Evolutionary conservation across 2,329 filamentous ascomycete genomes (phyloP).

Genomic region (Acrocalymma vagum): DNA sequence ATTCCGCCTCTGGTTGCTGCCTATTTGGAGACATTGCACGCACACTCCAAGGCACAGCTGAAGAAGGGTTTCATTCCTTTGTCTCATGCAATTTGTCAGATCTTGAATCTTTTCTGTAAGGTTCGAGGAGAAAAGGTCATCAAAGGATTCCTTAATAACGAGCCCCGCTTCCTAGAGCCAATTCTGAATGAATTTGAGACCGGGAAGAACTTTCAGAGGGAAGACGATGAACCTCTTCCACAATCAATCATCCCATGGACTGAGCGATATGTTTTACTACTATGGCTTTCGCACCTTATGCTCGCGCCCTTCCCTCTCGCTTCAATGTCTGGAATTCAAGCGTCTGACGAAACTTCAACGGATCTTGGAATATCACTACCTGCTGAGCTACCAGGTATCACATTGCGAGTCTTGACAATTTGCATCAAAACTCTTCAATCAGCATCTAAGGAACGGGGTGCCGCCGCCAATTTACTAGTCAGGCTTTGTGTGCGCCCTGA

Average conservation of each 20-base stretch:
- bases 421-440: slow-evolving; percentile 75
- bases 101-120: slow-evolving; percentile 93
- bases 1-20: slow-evolving; percentile 78
- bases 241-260: slow-evolving; percentile 69
- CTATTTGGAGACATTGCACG: slow-evolving; percentile 72
- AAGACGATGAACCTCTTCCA: slow-evolving; percentile 21
- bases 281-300: slow-evolving; percentile 73
- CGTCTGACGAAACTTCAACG: slow-evolving; percentile 37
- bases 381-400: slow-evolving; percentile 71
- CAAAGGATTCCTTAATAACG: slow-evolving; percentile 88
- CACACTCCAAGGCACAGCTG: slow-evolving; percentile 25
- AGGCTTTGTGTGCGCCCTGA: slow-evolving; percentile 84
- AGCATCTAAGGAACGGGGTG: slow-evolving; percentile 87
- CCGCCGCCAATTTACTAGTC: slow-evolving; percentile 83
- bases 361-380: slow-evolving; percentile 63
- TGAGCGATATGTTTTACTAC: slow-evolving; percentile 83
- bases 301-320: slow-evolving; percentile 87
- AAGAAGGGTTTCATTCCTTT: slow-evolving; percentile 37
- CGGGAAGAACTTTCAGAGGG: slow-evolving; percentile 44
- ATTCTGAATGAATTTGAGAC: slow-evolving; percentile 79
- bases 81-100: slow-evolving; percentile 71
- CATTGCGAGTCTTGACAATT: slow-evolving; percentile 74
- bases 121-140: slow-evolving; percentile 93
- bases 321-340: slow-evolving; percentile 73
- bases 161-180: slow-evolving; percentile 83